phyloP scores from a whole-genome alignment of 768 basidiomycete species.

The Boletus coccyginus region DNA sequence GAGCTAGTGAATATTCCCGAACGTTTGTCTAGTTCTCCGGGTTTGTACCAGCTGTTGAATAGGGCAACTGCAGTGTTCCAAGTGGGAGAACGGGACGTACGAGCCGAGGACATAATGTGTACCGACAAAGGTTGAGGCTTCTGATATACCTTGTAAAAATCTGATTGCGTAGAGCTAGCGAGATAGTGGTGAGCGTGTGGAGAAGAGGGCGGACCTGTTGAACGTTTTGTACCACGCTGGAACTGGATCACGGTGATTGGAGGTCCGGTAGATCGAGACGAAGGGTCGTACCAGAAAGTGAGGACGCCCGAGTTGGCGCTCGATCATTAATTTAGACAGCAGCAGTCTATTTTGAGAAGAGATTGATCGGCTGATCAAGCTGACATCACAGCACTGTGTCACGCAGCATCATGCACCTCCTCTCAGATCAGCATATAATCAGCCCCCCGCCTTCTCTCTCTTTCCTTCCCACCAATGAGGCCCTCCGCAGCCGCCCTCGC shows the following conservation, averaged over 20 bases:
- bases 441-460: neutral
- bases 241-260: conserved; percentile 35
- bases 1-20: conserved; percentile 71
- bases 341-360: too few species aligned
- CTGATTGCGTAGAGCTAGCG: conserved; percentile 62
- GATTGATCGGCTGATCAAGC: conserved; percentile 1
- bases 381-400: conserved; percentile 13
- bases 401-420: neutral
- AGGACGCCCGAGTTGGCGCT: conserved; percentile 42
- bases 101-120: conserved; percentile 72
- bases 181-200: neutral
- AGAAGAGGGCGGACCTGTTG: conserved; percentile 42
- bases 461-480: conserved; percentile 3
- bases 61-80: neutral
- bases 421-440: conserved; percentile 2
- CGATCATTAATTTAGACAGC: too few species aligned
- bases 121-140: conserved; percentile 76
- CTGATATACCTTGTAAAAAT: conserved; percentile 70
- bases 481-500: neutral
- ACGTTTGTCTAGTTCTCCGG: conserved; percentile 66
- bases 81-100: conserved; percentile 37
- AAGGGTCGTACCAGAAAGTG: conserved; percentile 51
- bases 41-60: conserved; percentile 60
- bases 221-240: conserved; percentile 53
- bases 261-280: neutral